Evolutionary conservation across 305 asterid species (phyloP).

Genomic region (Euphrasia arctica): DNA sequence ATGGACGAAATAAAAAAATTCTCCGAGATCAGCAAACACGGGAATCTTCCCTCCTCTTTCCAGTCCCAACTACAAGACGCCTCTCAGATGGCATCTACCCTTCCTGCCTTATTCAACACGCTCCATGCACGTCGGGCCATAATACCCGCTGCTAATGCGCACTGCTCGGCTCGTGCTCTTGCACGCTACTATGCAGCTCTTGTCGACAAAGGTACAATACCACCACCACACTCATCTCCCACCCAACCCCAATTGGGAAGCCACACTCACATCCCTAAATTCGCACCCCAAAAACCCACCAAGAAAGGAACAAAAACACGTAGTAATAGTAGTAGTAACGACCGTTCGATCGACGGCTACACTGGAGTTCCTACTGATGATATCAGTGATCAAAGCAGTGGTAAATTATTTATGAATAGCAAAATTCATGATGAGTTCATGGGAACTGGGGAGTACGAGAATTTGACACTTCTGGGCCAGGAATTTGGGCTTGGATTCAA

Average conservation of each 20-base stretch:
- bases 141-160: slow-evolving; percentile 84
- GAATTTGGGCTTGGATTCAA: slow-evolving; percentile 88
- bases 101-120: slow-evolving; percentile 77
- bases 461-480: slow-evolving; percentile 52
- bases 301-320: slow-evolving; percentile 39
- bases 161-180: slow-evolving; percentile 97
- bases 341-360: slow-evolving; percentile 34
- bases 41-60: slow-evolving; percentile 72
- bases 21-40: slow-evolving; percentile 43
- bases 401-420: slow-evolving; percentile 51
- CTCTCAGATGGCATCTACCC: slow-evolving; percentile 48
- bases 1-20: slow-evolving; percentile 66
- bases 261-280: slow-evolving; percentile 74
- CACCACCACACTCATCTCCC: slow-evolving; percentile 62
- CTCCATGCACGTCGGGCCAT: slow-evolving; percentile 83
- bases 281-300: slow-evolving; percentile 38
- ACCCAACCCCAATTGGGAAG: slow-evolving; percentile 70
- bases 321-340: not conserved
- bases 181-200: slow-evolving; percentile 95
- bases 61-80: slow-evolving; percentile 65
- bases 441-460: slow-evolving; percentile 75
- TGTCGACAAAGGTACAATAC: slow-evolving; percentile 62
- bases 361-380: slow-evolving; percentile 42
- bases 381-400: slow-evolving; percentile 15
- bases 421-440: slow-evolving; percentile 70